Conservation (phyloP, 2,329 filamentous ascomycete species). For the Trichoderma oligosporum region DNA sequence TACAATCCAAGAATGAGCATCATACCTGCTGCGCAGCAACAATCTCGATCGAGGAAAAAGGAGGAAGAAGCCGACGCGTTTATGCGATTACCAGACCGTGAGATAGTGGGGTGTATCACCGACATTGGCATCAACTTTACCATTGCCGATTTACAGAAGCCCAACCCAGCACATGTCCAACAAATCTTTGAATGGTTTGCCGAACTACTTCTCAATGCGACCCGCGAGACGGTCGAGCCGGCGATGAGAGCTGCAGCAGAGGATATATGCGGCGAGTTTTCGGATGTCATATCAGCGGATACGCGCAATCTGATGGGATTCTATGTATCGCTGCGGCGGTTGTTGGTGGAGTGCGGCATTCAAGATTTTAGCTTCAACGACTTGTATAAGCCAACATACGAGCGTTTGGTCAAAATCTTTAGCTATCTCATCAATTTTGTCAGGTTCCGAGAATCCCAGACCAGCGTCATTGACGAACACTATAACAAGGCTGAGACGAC, state of each 20-base stretch:
- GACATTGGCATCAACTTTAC: conserved; percentile 92
- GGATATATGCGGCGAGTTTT: conserved; percentile 77
- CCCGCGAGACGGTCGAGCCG: conserved; percentile 87
- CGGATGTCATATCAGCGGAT: conserved; percentile 80
- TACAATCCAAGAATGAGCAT: conserved; percentile 61
- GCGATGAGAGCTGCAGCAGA: conserved; percentile 91
- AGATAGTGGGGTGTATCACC: conserved; percentile 95
- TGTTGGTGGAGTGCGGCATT: conserved; percentile 85
- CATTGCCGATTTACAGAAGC: conserved; percentile 83
- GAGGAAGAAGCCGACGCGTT: conserved; percentile 58
- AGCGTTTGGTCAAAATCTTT: conserved; percentile 89
- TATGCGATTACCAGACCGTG: conserved; percentile 61
- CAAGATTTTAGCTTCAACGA: conserved; percentile 92
- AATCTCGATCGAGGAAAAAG: conserved; percentile 54
- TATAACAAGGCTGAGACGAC: conserved; percentile 86
- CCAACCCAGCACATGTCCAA: conserved; percentile 90
- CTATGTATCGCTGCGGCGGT: conserved; percentile 74
- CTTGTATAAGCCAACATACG: conserved; percentile 84
- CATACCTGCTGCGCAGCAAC: conserved; percentile 48
- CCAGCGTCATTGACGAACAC: conserved; percentile 82
- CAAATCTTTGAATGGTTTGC: conserved; percentile 98
- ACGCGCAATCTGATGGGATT: conserved; percentile 95
- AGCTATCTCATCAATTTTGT: conserved; percentile 99
- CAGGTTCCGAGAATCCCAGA: conserved; percentile 91
- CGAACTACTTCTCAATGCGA: conserved; percentile 88